phyloP scores from a whole-genome alignment of 768 basidiomycete genomes.

The Hygrophorus pudorinus region DNA sequence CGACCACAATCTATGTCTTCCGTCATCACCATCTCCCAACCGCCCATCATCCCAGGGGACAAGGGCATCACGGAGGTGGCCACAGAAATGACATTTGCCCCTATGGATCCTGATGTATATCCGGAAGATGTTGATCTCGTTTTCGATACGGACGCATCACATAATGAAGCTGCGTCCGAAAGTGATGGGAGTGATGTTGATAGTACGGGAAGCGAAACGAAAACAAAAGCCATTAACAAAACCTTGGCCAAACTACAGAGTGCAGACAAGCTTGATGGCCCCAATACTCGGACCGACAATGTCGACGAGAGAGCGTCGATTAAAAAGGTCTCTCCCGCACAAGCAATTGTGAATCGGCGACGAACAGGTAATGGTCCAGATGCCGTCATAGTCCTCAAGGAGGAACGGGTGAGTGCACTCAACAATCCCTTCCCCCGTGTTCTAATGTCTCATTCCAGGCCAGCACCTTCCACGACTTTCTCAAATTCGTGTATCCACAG shows the following conservation, averaged over 20 bases:
- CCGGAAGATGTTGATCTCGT: conserved; percentile 37
- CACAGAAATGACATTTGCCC: conserved; percentile 52
- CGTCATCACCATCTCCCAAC: conserved; percentile 76
- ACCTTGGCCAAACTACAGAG: conserved; percentile 58
- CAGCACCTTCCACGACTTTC: conserved; percentile 83
- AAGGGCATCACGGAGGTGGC: conserved; percentile 29
- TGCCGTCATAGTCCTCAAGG: conserved; percentile 82
- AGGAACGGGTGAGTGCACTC: conserved; percentile 58
- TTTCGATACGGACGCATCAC: conserved; percentile 24
- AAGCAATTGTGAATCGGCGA: conserved; percentile 31
- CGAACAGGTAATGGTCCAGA: conserved; percentile 47
- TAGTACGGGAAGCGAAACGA: conserved; percentile 14
- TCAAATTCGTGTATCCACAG: conserved; percentile 93
- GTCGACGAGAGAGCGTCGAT: background rate
- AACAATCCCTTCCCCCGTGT: background rate
- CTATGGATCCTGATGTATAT: conserved; percentile 40
- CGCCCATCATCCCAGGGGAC: conserved; percentile 47
- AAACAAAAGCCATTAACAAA: conserved; percentile 31
- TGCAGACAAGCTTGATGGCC: conserved; percentile 6
- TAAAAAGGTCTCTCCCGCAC: conserved; percentile 22
- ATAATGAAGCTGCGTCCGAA: conserved; percentile 22
- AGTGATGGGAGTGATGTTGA: conserved; percentile 21
- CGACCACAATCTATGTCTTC: conserved; percentile 73
- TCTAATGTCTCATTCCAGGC: conserved; percentile 33
- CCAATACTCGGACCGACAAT: conserved; percentile 5